Percentiles rank a stretch among this genome's conserved stretches.
Conservation (phyloP, 2,329 filamentous ascomycete genomes). For the Penicillium nordicum region DNA sequence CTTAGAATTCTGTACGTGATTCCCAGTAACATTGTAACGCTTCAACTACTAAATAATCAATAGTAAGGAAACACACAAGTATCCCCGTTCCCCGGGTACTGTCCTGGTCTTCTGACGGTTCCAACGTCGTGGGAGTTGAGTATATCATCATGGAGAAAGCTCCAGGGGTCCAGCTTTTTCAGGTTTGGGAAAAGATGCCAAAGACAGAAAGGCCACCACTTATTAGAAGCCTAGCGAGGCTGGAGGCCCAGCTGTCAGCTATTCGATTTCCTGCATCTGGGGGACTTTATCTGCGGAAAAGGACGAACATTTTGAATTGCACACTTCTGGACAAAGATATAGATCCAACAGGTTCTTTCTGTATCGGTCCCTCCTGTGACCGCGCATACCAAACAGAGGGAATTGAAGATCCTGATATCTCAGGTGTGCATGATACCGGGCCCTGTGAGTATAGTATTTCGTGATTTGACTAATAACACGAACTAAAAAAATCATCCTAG, state of each 20-base stretch:
- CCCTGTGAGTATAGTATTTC: slow-evolving; percentile 12
- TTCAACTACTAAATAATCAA: no score
- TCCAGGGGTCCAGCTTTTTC: slow-evolving; percentile 29
- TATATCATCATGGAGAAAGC: slow-evolving; percentile 44
- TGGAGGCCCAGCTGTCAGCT: no score
- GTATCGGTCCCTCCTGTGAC: slow-evolving; percentile 20
- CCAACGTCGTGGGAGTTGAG: slow-evolving; percentile 37
- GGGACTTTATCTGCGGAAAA: no score
- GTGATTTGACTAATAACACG: neutral
- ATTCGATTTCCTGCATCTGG: no score
- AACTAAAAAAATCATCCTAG: neutral
- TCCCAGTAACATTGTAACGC: no score
- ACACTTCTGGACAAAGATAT: no score
- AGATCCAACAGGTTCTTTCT: neutral
- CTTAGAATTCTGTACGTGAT: no score
- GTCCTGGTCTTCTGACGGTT: slow-evolving; percentile 20
- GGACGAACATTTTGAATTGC: no score
- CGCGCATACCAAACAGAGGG: slow-evolving; percentile 8
- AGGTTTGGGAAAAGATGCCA: slow-evolving; percentile 31
- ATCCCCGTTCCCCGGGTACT: slow-evolving; percentile 12
- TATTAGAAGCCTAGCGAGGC: no score
- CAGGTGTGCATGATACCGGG: slow-evolving; percentile 4
- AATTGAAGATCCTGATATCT: neutral
- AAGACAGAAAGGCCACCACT: slow-evolving; percentile 14
- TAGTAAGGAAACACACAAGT: no score